Evolutionary conservation across 2,329 filamentous ascomycete genomes (phyloP).

Genomic region (Cladosporium sp.): DNA sequence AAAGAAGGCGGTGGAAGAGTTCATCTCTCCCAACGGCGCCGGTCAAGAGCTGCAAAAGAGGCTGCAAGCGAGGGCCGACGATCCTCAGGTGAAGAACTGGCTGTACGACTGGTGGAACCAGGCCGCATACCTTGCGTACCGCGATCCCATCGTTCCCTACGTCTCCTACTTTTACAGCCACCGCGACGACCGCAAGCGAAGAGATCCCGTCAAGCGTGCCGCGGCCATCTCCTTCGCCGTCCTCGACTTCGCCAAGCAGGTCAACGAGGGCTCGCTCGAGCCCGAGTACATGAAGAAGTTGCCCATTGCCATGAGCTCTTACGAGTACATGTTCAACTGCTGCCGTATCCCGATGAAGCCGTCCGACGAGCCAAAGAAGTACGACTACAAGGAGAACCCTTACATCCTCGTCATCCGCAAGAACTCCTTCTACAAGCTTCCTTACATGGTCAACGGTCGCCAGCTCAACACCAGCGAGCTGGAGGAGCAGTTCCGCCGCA

Average conservation of each 20-base stretch:
- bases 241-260: constrained; percentile 90
- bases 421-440: constrained; percentile 95
- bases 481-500: constrained; percentile 77
- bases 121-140: constrained; percentile 83
- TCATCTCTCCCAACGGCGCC: constrained; percentile 77
- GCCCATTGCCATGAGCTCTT: constrained; percentile 96
- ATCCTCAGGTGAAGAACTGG: constrained; percentile 86
- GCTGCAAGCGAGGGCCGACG: constrained; percentile 69
- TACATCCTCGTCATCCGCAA: constrained; percentile 88
- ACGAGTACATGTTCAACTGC: constrained; percentile 98
- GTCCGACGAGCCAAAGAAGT: constrained; percentile 79
- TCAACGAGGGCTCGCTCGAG: constrained; percentile 75
- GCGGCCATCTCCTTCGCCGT: constrained; percentile 80
- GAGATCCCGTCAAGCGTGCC: constrained; percentile 85
- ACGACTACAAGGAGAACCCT: constrained; percentile 65
- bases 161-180: constrained; percentile 99
- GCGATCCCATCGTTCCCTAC: constrained; percentile 93
- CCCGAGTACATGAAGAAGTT: constrained; percentile 98
- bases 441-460: constrained; percentile 71
- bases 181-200: constrained; percentile 80
- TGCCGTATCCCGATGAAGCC: constrained; percentile 77
- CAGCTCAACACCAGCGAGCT: constrained; percentile 85
- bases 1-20: constrained; percentile 79
- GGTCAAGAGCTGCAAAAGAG: constrained; percentile 84
- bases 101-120: constrained; percentile 98